Base-by-base conservation (phyloP, 805 yeast species). In the Huiozyma naganishii region DNA sequence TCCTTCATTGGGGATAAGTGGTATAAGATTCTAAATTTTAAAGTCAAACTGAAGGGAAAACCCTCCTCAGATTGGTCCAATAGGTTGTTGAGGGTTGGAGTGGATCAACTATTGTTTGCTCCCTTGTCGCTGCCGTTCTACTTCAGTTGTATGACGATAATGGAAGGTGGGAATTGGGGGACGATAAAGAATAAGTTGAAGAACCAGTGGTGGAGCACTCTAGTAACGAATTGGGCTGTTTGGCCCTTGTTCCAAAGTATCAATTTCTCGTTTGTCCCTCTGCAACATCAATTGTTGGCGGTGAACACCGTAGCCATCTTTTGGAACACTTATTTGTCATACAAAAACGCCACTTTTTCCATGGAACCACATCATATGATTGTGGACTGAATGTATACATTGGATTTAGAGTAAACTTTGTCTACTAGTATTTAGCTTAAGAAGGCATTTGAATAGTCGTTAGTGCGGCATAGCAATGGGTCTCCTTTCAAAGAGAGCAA, bases 201-300 rank as follows among this genome's bases (percentile, higher is more conserved):
- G 2, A 63, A 68, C 11, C 76, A 79, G 46, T 77, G 77, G 76
- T 65, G 78, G 79, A 70, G 73, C 4, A 88, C 95, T 0, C 62
- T 89, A 36, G 59, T 68, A 32, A 71, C 83, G 12, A 89, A 88
- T 60, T 87, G 95, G 89, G 57, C 70, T 41, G 82, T 90, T 9
- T 92, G 97, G 98, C 97, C 97, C 0, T 62, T 76, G 0, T 83
- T 92, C 49, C 97, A 92, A 64, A 55, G 79, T 43, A 49, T 80
- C 48, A 92, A 90, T 64, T 86, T 90, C 56, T 72, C 79, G 39
- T 54, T 84, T 6, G 73, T 87, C 2, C 97, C 97, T 0, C 73
- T 79, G 6, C 79, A 79, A 37, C 76, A 74, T 52, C 72, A 95
- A 34, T 61, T 89, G 39, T 54, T 84, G 39, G 68, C 78, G 8